Evolutionary conservation across 2,329 filamentous ascomycete genomes (phyloP).

Genomic region (Apiospora aurea): DNA sequence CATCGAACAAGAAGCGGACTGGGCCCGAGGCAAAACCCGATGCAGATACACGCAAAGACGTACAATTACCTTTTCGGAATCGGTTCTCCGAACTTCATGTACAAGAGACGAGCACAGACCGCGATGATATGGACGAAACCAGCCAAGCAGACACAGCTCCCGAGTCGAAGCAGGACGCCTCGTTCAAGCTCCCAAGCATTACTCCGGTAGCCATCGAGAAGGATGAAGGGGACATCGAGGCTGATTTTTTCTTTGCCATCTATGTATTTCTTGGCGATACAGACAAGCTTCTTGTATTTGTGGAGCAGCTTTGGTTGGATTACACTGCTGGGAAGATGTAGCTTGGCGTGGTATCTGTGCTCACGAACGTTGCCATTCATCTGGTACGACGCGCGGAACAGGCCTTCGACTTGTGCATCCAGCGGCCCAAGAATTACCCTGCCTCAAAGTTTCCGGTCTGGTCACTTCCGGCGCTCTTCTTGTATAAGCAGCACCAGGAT

Average conservation of each 20-base stretch:
- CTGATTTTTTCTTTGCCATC: conserved; percentile 25
- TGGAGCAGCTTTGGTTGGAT: background rate
- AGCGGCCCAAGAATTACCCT: conserved; percentile 24
- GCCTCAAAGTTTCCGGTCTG: conserved; percentile 13
- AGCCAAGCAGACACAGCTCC: background rate
- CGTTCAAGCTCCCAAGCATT: conserved; percentile 13
- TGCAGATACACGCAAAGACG: background rate
- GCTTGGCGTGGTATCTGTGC: conserved; percentile 9
- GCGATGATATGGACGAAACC: background rate
- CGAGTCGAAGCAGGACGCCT: background rate
- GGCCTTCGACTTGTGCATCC: conserved; percentile 8
- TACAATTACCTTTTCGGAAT: background rate
- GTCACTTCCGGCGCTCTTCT: conserved; percentile 24
- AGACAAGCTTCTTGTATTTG: background rate
- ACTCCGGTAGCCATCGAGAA: conserved; percentile 22
- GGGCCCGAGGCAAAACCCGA: background rate
- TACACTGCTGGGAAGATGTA: conserved; percentile 19
- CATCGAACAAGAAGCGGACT: background rate
- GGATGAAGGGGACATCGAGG: conserved; percentile 23
- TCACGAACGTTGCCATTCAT: conserved; percentile 25
- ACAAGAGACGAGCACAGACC: background rate
- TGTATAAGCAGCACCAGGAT: background rate
- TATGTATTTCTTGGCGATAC: conserved; percentile 20
- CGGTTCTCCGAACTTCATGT: background rate
- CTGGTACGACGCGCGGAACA: conserved; percentile 24